These are phyloP conservation scores for Lachnellula hyalina DNA, from an alignment of 2,329 filamentous ascomycete genomes.

Conservation along the genomic window DNA sequence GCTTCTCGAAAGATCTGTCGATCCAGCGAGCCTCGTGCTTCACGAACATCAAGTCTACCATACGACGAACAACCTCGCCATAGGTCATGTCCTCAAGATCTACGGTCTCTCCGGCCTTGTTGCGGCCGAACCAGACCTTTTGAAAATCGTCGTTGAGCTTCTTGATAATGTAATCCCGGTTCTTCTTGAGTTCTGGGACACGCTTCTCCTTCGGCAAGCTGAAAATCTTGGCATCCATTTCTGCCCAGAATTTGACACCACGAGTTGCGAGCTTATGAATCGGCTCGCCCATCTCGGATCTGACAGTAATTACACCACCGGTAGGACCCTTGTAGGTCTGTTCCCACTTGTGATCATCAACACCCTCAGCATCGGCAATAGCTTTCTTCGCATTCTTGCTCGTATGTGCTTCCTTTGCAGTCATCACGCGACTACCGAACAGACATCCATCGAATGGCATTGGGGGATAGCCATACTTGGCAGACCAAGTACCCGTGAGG, in stretches of 20 bases:
- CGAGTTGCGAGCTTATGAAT: slow-evolving; percentile 98
- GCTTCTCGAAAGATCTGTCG: slow-evolving; percentile 71
- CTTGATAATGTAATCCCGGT: slow-evolving; percentile 86
- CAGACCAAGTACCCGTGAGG: slow-evolving; percentile 84
- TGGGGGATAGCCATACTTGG: slow-evolving; percentile 76
- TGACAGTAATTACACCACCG: slow-evolving; percentile 91
- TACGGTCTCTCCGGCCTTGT: slow-evolving; percentile 71
- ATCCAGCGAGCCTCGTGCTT: slow-evolving; percentile 91
- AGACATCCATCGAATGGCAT: slow-evolving; percentile 94
- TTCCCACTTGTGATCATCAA: slow-evolving; percentile 82
- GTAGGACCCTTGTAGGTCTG: slow-evolving; percentile 87
- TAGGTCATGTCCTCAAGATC: slow-evolving; percentile 97
- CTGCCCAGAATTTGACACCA: slow-evolving; percentile 93
- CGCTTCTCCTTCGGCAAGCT: slow-evolving; percentile 87
- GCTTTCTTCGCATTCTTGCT: slow-evolving; percentile 84
- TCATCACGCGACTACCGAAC: slow-evolving; percentile 92
- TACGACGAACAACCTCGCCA: slow-evolving; percentile 75
- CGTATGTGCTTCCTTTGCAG: slow-evolving; percentile 85
- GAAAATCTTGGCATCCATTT: slow-evolving; percentile 99
- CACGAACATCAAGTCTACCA: slow-evolving; percentile 88
- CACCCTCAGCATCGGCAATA: slow-evolving; percentile 78
- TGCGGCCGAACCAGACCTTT: slow-evolving; percentile 92
- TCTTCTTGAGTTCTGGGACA: slow-evolving; percentile 79
- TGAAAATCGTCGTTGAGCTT: slow-evolving; percentile 95
- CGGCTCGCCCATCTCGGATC: slow-evolving; percentile 98